phyloP scores from a whole-genome alignment of 2,329 filamentous ascomycete genomes.

The Ceratocystis eucalypticola region DNA sequence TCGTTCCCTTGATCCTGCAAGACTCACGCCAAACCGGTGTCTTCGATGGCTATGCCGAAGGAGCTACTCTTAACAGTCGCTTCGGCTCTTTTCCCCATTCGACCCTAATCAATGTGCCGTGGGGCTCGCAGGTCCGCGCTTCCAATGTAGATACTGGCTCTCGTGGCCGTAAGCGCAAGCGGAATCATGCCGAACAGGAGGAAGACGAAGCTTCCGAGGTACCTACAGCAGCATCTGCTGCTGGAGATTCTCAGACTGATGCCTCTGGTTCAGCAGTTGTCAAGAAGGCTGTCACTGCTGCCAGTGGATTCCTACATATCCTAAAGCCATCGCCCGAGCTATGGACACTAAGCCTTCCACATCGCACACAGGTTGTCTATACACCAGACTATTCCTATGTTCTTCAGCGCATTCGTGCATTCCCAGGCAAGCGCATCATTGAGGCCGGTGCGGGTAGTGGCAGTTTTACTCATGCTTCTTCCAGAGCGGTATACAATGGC shows the following conservation, averaged over 20 bases:
- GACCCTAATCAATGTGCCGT: constrained; percentile 62
- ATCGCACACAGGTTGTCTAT: constrained; percentile 76
- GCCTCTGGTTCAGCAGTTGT: constrained; percentile 22
- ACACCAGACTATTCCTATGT: constrained; percentile 80
- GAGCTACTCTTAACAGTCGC: constrained; percentile 74
- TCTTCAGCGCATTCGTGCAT: constrained; percentile 58
- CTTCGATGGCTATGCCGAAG: constrained; percentile 44
- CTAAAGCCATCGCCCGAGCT: constrained; percentile 67
- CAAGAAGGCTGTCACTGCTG: constrained; percentile 40
- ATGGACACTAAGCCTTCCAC: constrained; percentile 68
- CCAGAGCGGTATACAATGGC: constrained; percentile 62
- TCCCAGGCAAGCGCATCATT: constrained; percentile 60
- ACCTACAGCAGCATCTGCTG: constrained; percentile 22
- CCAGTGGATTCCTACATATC: constrained; percentile 63
- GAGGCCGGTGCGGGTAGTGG: constrained; percentile 74
- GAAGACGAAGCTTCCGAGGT: constrained; percentile 21
- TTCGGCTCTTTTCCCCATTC: constrained; percentile 84
- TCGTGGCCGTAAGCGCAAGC: constrained; percentile 52
- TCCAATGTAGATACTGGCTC: constrained; percentile 85
- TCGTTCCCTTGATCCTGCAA: constrained; percentile 36
- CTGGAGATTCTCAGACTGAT: constrained; percentile 27
- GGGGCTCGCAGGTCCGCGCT: constrained; percentile 84
- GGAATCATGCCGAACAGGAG: constrained; percentile 24
- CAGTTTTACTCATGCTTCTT: constrained; percentile 70
- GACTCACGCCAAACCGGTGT: constrained; percentile 36